Evolutionary conservation across 225 moss, liverwort and hornwort species (phyloP).

Genomic region (Bryoerythrophyllum caledonicum): DNA sequence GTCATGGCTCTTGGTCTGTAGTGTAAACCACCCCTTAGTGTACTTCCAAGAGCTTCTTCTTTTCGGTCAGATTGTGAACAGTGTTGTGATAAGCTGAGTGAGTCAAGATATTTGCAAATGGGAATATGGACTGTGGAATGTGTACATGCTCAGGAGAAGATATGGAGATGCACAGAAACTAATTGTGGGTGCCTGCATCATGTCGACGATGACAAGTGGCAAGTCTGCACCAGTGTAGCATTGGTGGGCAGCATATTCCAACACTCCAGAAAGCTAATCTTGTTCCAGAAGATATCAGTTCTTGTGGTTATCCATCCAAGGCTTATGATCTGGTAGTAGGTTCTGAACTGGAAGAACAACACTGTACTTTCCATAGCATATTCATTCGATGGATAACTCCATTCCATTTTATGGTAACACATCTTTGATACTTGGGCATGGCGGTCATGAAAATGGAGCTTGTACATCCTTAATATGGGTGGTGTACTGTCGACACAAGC

Average conservation of each 20-base stretch:
- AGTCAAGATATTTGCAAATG: conserved; percentile 16
- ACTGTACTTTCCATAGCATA: no score
- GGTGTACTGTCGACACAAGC: no score
- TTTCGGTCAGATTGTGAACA: conserved; percentile 3
- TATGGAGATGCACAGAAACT: background rate
- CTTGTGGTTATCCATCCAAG: conserved; percentile 10
- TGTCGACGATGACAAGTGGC: background rate
- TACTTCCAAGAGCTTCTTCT: background rate
- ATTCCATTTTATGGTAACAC: no score
- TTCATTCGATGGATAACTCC: no score
- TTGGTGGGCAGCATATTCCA: background rate
- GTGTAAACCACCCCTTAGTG: no score
- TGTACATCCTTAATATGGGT: no score
- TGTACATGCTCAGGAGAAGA: background rate
- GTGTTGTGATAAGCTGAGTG: conserved; percentile 33
- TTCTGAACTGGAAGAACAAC: no score
- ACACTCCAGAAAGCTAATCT: conserved; percentile 9
- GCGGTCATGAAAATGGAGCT: no score
- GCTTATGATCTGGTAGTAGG: no score
- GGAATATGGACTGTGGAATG: background rate
- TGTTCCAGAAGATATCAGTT: background rate
- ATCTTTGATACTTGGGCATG: no score
- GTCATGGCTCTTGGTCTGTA: no score
- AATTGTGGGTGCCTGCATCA: background rate
- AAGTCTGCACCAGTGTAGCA: background rate